A percentile compares a stretch with the other conserved stretches of the same genome.
Conservation (phyloP, 495 filamentous ascomycete species). For the Rostrohypoxylon terebratum region DNA sequence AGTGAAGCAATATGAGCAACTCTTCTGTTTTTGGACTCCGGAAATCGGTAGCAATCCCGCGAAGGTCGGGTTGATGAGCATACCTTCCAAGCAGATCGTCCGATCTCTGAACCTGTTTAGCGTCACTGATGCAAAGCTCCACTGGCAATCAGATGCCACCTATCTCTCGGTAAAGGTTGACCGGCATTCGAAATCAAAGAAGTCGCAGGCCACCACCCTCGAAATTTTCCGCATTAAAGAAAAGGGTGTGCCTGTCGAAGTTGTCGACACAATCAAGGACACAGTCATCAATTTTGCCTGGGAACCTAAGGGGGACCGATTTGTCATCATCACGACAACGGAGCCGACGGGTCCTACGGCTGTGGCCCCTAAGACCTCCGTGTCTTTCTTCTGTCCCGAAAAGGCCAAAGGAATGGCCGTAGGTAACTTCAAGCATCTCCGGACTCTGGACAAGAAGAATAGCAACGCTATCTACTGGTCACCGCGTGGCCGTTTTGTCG, state of each 20-base stretch:
- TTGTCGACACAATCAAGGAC: conserved; percentile 96
- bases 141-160: conserved; percentile 93
- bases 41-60: conserved; percentile 99
- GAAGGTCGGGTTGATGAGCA: conserved; percentile 94
- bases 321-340: conserved; percentile 95
- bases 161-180: conserved; percentile 99
- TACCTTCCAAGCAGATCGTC: conserved; percentile 92
- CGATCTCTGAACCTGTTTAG: conserved; percentile 97
- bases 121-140: conserved; percentile 94
- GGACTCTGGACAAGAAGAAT: conserved; percentile 97
- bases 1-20: conserved; percentile 90
- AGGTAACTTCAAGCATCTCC: conserved; percentile 95
- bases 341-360: conserved; percentile 81
- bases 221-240: conserved; percentile 97
- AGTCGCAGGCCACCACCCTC: conserved; percentile 93
- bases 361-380: conserved; percentile 90
- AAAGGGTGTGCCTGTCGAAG: conserved; percentile 97
- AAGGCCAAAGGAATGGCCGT: conserved; percentile 80
- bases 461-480: conserved; percentile 99
- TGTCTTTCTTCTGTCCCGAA: conserved; percentile 96
- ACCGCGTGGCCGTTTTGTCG: conserved; percentile 93
- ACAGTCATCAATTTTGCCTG: conserved; percentile 99
- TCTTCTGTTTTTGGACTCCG: conserved; percentile 98
- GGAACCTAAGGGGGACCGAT: conserved; percentile 97
- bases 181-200: conserved; percentile 98